Evolutionary conservation across 2,329 filamentous ascomycete genomes (phyloP), one percentile per base, ranked within the genome.

Genomic region (Ophiosphaerella narmari): DNA sequence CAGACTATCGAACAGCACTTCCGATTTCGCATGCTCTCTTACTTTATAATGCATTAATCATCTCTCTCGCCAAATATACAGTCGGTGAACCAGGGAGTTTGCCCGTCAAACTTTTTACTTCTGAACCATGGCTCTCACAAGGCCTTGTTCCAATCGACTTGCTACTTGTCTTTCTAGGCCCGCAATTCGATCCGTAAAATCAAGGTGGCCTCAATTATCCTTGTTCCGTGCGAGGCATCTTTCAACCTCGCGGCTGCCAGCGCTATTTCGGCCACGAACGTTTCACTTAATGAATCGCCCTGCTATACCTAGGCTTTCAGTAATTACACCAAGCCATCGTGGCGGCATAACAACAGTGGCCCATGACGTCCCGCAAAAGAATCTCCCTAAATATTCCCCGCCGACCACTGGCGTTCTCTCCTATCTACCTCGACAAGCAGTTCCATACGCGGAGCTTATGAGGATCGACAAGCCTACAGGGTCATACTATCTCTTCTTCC

Each of bases 401-500:
- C 89, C 90, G 2, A 86, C 78, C 13, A 84, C 83, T 0, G 90
- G 91, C 12, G 66, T 94, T 5, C 75, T 95, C 26, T 87, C 90
- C 2, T 73, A 78, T 43, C 77, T 95, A 2, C 91, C 91, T 2
- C 55, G 75, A 16, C 82, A 87, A 47, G 86, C 86, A 79, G 79
- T 94, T 3, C 91, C 90, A 1, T 95, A 94, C 66, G 90, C 86
- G 40, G 90, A 95, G 69, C 82, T 96, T 12, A 82, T 89, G 64
- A 87, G 91, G 41, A 78, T 95, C 40, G 87, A 94, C 73, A 94
- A 91, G 65, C 91, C 90, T 1, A 82, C 86, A 0, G 91, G 91
- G 39, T 89, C 89, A 1, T 89, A 91, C 75, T 94, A 94, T 68
- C 85, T 96, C 53, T 93, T 87, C 77, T 89, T 92, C 63, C 91